Evolutionary conservation across 441 rosid species (phyloP).

Genomic region (Erysimum cheiri): DNA sequence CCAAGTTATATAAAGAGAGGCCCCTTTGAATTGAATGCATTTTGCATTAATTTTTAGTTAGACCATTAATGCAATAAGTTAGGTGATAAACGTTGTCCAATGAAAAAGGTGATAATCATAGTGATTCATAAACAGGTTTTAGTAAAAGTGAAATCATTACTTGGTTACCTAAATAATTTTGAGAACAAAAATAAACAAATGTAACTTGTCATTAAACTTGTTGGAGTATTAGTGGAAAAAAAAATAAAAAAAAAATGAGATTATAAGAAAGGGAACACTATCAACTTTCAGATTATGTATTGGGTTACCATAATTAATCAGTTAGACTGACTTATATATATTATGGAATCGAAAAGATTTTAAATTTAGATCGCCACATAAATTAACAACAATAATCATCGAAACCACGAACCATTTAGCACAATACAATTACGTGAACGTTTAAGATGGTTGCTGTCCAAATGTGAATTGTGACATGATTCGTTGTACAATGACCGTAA

Average conservation of each 20-base stretch:
- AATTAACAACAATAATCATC: not conserved
- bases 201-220: not conserved
- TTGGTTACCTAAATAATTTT: slow-evolving; percentile 9
- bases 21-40: slow-evolving; percentile 17
- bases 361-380: too few species aligned
- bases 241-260: too few species aligned
- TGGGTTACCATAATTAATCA: not conserved
- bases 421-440: not conserved
- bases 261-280: not conserved
- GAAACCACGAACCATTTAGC: not conserved
- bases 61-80: slow-evolving; percentile 17
- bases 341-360: too few species aligned
- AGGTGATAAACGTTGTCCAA: slow-evolving; percentile 9
- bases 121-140: slow-evolving; percentile 8
- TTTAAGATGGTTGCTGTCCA: not conserved
- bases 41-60: slow-evolving; percentile 16
- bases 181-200: not conserved
- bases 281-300: not conserved
- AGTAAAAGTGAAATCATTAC: not conserved
- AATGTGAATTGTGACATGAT: not conserved
- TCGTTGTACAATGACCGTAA: not conserved
- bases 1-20: not conserved
- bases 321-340: not conserved
- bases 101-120: slow-evolving; percentile 13
- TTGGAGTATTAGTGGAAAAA: not conserved